phyloP scores from a whole-genome alignment of 208 protist species.

The Acanthamoeba healyi region DNA sequence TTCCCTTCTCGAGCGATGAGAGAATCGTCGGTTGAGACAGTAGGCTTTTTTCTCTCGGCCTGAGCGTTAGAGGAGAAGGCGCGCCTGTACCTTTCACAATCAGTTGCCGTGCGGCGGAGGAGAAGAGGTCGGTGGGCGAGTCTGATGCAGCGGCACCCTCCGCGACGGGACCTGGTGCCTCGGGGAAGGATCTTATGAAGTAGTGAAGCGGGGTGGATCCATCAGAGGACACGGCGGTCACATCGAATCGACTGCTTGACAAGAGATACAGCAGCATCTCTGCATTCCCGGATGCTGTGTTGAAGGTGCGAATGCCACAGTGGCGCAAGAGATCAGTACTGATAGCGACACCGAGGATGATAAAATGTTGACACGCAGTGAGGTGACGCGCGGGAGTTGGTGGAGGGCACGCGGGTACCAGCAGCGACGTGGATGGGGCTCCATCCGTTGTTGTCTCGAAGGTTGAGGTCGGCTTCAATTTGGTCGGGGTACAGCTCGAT shows the following conservation, averaged over 20 bases:
- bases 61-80: not conserved
- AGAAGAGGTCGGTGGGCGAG: not conserved
- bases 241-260: not conserved
- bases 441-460: constrained; percentile 4
- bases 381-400: not conserved
- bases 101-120: not conserved
- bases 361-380: too few species aligned
- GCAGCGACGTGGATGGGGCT: constrained; percentile 6
- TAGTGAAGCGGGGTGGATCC: constrained; percentile 13
- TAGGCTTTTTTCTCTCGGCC: too few species aligned
- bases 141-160: not conserved
- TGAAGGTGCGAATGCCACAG: too few species aligned
- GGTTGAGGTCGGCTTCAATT: not conserved
- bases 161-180: not conserved
- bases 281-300: not conserved
- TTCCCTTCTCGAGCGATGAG: too few species aligned
- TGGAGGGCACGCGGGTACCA: not conserved
- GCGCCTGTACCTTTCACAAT: not conserved
- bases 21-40: too few species aligned
- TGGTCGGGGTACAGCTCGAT: not conserved
- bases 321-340: too few species aligned
- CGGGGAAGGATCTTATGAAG: not conserved
- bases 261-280: constrained; percentile 16
- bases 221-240: not conserved
- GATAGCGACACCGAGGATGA: too few species aligned